Percentiles rank a stretch among this genome's conserved stretches.
Conservation (phyloP, 257 asterid genomes). For the Primulina tabacum region DNA sequence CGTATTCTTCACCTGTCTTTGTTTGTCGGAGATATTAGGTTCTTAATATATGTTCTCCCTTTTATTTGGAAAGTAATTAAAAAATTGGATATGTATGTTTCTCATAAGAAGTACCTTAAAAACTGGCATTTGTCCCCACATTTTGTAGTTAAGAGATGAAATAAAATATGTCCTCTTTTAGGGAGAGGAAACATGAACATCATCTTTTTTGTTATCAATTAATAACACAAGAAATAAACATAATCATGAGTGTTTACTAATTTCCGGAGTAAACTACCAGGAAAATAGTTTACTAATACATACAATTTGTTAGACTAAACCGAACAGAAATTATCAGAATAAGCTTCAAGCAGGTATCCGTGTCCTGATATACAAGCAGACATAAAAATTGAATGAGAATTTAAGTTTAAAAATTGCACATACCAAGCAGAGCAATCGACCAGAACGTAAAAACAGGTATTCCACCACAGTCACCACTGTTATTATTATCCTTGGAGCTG, state of each 20-base stretch:
- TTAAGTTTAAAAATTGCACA: conserved; percentile 21
- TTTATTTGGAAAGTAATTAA: neutral
- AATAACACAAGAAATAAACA: neutral
- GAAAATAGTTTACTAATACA: too few species aligned
- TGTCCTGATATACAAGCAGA: neutral
- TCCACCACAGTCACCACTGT: conserved; percentile 70
- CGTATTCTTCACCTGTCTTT: neutral
- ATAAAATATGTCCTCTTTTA: neutral
- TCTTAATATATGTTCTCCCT: too few species aligned
- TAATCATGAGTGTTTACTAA: neutral
- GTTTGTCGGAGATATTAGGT: neutral
- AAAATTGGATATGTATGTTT: neutral
- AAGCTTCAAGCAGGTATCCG: too few species aligned
- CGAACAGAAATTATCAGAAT: too few species aligned
- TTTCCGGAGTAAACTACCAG: too few species aligned
- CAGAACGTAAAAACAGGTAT: conserved; percentile 59
- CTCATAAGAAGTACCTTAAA: neutral
- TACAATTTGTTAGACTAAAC: too few species aligned
- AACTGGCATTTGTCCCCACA: neutral
- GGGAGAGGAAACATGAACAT: neutral
- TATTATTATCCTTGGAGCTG: conserved; percentile 39
- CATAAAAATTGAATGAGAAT: conserved; percentile 13
- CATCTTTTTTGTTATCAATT: neutral
- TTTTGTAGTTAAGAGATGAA: too few species aligned
- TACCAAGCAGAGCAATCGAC: conserved; percentile 65